Evolutionary conservation across 768 basidiomycete species (phyloP), one percentile per base, ranked within the genome.

Genomic region (Jaapia argillacea): DNA sequence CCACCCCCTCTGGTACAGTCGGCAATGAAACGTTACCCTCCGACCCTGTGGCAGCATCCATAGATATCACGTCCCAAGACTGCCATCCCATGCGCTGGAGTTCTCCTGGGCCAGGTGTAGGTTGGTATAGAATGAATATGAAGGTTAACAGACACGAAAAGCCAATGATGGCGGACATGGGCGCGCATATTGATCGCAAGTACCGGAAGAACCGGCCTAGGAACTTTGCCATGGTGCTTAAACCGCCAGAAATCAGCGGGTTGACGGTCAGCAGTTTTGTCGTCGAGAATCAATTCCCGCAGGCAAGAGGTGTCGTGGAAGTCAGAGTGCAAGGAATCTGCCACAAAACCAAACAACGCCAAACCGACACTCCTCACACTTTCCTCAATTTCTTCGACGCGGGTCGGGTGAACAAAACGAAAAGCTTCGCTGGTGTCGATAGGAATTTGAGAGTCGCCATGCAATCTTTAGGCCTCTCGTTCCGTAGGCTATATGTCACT

Each of bases 71-170:
- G 36, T 86, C 90, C 87, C 87, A 94, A 5, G 83, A 72, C 54
- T 93, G 90, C 90, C 90, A 93, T 23, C 89, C 89, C 16, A 96
- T 66, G 36, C 75, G 71, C 54, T 89, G 85, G 12, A 71, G 57
- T 12, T 71, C 58, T 1, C 85, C 85, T 14, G 85, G 85, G 2
- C 85, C 85, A 2, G 69, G 68, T 6, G 73, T 75, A 3, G 85
- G 86, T 57, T 88, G 85, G 54, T 89, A 84, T 24, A 94, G 77
- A 18, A 91, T 66, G 54, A 89, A 87, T 25, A 87, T 63, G 57
- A 81, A 84, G 2, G 79, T 75, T 43, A 93, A 80, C 35, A 88
- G 67, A 45, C 72, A 72, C 13, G 77, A 77, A 63, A 94, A 85
- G 10, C 71, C 69, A 37, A 85, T 55, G 50, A 85, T 62, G 7